These are phyloP conservation scores for Botrytis squamosa DNA, from an alignment of 2,329 filamentous ascomycete species.

Conservation along the genomic window DNA sequence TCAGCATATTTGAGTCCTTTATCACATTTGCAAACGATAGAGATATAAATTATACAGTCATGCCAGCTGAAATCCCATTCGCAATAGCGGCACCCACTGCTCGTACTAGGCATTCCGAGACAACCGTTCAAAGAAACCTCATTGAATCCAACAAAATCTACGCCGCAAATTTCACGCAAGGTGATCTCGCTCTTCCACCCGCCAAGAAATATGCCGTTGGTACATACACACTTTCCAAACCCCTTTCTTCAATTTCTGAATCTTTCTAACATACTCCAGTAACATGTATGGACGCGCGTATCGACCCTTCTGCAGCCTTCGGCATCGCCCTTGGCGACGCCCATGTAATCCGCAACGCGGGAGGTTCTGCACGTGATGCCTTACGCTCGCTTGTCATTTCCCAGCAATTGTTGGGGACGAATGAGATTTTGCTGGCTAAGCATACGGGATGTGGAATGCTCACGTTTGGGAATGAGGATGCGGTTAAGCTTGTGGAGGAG, in stretches of 20 bases:
- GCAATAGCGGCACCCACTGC: background rate
- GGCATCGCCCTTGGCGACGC: constrained; percentile 73
- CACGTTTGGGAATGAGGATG: constrained; percentile 61
- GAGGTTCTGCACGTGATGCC: constrained; percentile 64
- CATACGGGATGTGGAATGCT: constrained; percentile 70
- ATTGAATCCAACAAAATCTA: constrained; percentile 58
- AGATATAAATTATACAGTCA: background rate
- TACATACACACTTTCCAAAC: constrained; percentile 42
- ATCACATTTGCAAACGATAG: background rate
- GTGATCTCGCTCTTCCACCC: constrained; percentile 65
- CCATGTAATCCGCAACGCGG: constrained; percentile 75
- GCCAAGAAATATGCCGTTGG: constrained; percentile 66
- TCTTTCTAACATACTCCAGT: constrained; percentile 43
- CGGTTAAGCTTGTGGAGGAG: constrained; percentile 53
- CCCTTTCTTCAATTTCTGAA: constrained; percentile 1
- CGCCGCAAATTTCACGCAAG: constrained; percentile 60
- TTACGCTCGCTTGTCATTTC: constrained; percentile 75
- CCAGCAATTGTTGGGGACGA: constrained; percentile 73
- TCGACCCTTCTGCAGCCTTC: constrained; percentile 66
- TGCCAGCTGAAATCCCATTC: background rate
- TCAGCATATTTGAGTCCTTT: no score
- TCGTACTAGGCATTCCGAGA: constrained; percentile 28
- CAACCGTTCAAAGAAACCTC: constrained; percentile 53
- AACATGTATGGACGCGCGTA: constrained; percentile 80
- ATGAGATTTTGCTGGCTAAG: constrained; percentile 59